A percentile compares a stretch with the other conserved stretches of the same genome.
These are phyloP conservation scores for Hypholoma sublateritium DNA, from an alignment of 768 basidiomycete genomes.

Conservation along the genomic window DNA sequence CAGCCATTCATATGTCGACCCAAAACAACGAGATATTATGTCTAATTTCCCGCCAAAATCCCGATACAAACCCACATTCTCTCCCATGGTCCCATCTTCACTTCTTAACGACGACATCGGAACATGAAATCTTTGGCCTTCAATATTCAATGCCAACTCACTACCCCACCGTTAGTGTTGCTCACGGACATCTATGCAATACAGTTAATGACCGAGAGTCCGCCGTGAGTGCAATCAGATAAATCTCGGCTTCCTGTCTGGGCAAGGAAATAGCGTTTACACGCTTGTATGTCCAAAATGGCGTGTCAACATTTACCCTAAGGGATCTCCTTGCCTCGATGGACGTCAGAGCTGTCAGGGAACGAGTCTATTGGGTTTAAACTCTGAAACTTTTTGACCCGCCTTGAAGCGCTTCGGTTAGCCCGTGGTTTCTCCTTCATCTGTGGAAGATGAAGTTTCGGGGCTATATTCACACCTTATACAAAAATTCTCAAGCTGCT, in stretches of 20 bases:
- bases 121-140: constrained; percentile 1
- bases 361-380: constrained; percentile 2
- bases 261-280: constrained; percentile 2
- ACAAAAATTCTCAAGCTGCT: neutral
- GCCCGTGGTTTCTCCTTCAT: neutral
- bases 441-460: neutral
- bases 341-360: constrained; percentile 8
- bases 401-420: neutral
- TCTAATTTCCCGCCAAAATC: constrained; percentile 14
- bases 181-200: constrained; percentile 8
- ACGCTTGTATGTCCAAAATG: constrained; percentile 1
- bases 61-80: constrained; percentile 16
- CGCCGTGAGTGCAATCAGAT: constrained; percentile 13
- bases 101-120: constrained; percentile 10
- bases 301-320: neutral
- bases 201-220: constrained; percentile 13
- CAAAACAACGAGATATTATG: neutral
- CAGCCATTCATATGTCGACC: neutral
- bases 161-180: neutral
- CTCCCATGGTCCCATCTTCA: constrained; percentile 7
- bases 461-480: neutral
- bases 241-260: neutral
- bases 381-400: neutral
- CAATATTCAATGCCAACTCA: neutral
- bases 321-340: neutral